These are phyloP conservation scores for Hordeum pubiflorum DNA, from an alignment of 202 grass and related monocot species.

Conservation along the genomic window DNA sequence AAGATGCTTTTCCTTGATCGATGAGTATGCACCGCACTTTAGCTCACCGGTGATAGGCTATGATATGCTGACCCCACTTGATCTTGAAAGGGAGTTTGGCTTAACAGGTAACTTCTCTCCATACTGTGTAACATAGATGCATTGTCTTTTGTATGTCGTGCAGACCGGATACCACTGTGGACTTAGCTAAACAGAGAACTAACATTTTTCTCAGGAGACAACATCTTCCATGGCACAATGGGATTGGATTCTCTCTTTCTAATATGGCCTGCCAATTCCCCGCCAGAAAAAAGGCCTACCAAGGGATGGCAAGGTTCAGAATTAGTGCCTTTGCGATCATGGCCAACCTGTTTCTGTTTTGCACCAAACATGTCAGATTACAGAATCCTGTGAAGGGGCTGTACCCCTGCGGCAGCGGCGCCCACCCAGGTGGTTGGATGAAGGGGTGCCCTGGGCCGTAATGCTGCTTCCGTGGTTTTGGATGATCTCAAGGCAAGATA, in stretches of 20 bases:
- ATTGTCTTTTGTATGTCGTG: no score
- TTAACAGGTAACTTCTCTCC: no score
- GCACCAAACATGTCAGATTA: constrained; percentile 58
- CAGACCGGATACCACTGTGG: not conserved
- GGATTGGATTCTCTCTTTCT: no score
- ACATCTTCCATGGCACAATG: no score
- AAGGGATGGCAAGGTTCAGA: not conserved
- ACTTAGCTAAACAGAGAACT: no score
- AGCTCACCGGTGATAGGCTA: constrained; percentile 80
- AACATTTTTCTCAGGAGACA: not conserved
- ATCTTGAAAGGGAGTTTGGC: no score
- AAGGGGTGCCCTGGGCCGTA: constrained; percentile 88
- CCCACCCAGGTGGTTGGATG: constrained; percentile 77
- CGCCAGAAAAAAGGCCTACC: not conserved
- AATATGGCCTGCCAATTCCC: no score
- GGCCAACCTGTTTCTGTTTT: constrained; percentile 4
- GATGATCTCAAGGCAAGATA: constrained; percentile 42
- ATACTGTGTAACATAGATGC: no score
- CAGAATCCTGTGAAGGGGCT: constrained; percentile 74
- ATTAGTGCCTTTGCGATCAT: not conserved
- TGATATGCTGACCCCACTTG: constrained; percentile 72
- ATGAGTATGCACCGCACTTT: constrained; percentile 87
- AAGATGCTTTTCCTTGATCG: constrained; percentile 90
- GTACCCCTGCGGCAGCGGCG: constrained; percentile 74
- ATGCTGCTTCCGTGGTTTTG: constrained; percentile 67